Percentiles rank a stretch among this genome's conserved stretches.
phyloP scores from a whole-genome alignment of 2,329 filamentous ascomycete genomes.

The Phoma sp. region DNA sequence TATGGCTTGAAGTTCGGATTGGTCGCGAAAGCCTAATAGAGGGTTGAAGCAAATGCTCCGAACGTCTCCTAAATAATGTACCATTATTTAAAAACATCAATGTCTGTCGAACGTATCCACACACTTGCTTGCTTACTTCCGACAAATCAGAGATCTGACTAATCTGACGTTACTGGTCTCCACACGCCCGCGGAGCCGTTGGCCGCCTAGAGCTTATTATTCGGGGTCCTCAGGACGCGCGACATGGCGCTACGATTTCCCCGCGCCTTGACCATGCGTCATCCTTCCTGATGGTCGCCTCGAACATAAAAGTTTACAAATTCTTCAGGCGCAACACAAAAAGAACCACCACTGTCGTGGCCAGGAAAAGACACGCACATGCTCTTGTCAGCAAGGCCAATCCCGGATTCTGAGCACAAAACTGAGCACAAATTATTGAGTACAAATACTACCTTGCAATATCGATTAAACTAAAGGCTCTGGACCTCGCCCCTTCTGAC shows the following conservation, averaged over 20 bases:
- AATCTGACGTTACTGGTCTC: constrained; percentile 1
- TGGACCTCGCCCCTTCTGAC: background rate
- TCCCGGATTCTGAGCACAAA: no score
- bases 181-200: constrained; percentile 3
- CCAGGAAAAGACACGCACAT: background rate
- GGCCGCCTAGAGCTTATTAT: constrained; percentile 4
- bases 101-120: background rate
- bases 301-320: constrained; percentile 1
- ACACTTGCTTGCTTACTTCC: background rate
- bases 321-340: background rate
- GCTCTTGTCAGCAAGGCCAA: constrained; percentile 2
- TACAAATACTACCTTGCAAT: constrained; percentile 14
- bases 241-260: constrained; percentile 8
- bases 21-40: constrained; percentile 14
- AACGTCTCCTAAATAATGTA: constrained; percentile 16
- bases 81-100: constrained; percentile 6
- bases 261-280: constrained; percentile 10
- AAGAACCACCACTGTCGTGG: constrained; percentile 1
- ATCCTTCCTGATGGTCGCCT: background rate
- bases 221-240: constrained; percentile 1
- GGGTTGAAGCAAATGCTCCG: constrained; percentile 6
- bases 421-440: background rate
- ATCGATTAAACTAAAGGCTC: constrained; percentile 1
- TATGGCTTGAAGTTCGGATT: constrained; percentile 13
- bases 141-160: background rate